Conservation (phyloP, 83 land plant genomes). For the Isoetes engelmannii region DNA sequence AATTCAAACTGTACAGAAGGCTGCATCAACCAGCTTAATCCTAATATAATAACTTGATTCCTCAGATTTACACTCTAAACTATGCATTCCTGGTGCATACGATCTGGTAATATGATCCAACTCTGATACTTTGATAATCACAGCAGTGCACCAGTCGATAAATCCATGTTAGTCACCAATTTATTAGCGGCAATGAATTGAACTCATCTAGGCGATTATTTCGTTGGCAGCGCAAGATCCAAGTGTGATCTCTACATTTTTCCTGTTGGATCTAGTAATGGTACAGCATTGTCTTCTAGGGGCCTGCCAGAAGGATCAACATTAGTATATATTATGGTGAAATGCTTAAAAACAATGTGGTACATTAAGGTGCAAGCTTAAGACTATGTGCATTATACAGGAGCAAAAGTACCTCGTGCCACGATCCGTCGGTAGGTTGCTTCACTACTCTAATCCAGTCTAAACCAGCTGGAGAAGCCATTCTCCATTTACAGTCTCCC, state of each 20-base stretch:
- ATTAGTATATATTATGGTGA: background rate
- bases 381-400: background rate
- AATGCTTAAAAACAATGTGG: background rate
- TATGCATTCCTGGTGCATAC: no score
- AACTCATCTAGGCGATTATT: no score
- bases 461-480: slow-evolving; percentile 11
- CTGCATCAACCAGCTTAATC: no score
- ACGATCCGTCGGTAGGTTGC: background rate
- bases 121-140: no score
- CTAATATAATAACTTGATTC: no score
- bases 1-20: no score
- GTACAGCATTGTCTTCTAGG: slow-evolving; percentile 12
- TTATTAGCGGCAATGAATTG: no score
- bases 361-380: background rate
- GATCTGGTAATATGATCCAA: no score
- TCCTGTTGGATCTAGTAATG: background rate
- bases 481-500: slow-evolving; percentile 6
- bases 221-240: background rate
- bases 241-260: slow-evolving; percentile 2
- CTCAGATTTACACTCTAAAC: no score
- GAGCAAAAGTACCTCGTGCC: background rate
- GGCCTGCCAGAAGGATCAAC: background rate
- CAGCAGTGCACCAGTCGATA: no score
- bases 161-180: no score
- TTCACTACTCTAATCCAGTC: slow-evolving; percentile 4